Evolutionary conservation across 768 basidiomycete species (phyloP), one percentile per base, ranked within the genome.

Genomic region (Russula abietina): DNA sequence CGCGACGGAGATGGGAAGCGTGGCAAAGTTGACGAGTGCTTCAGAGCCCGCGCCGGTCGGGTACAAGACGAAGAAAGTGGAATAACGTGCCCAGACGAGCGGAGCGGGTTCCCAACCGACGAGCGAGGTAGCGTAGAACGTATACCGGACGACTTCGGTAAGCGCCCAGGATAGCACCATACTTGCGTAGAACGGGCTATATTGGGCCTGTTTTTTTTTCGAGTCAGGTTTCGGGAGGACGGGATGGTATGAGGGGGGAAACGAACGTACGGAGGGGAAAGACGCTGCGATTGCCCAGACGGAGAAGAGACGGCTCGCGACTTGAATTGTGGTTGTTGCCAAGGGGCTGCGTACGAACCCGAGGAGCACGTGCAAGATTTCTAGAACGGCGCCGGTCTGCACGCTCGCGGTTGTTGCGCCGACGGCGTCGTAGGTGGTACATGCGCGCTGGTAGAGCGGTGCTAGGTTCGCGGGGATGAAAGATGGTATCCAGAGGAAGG

Each of bases 141-240:
- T 72, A 75, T 98, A 98, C 33, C 97, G 91, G 60, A 95, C 85
- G 52, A 95, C 83, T 75, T 99, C 97, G 17, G 93, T 91, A 55
- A 86, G 64, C 0, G 91, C 88, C 97, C 97, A 98, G 0, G 95
- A 89, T 64, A 96, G 74, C 58, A 98, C 82, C 93, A 98, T 96
- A 55, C 88, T 86, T 7, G 91, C 83, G 77, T 91, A 98, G 30
- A 94, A 71, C 4, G 97, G 91, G 70, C 83, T 86, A 4, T 78
- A 71, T 66, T 84, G 88, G 30, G 89, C 80, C 85, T 89, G 6
- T 22, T 22, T 36, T 19, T 54, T 36, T n/a, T 22, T 53, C 17
- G 12, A 0, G 5, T 36, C 3, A 6, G 32, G 38, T 19, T 52
- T 50, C 1, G 14, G 24, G 30, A 43, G 51, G 24, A 51, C 22